Percentiles rank a stretch among this genome's conserved stretches.
Conservation (phyloP, 169 alveolate species). For the Babesia caballi region DNA sequence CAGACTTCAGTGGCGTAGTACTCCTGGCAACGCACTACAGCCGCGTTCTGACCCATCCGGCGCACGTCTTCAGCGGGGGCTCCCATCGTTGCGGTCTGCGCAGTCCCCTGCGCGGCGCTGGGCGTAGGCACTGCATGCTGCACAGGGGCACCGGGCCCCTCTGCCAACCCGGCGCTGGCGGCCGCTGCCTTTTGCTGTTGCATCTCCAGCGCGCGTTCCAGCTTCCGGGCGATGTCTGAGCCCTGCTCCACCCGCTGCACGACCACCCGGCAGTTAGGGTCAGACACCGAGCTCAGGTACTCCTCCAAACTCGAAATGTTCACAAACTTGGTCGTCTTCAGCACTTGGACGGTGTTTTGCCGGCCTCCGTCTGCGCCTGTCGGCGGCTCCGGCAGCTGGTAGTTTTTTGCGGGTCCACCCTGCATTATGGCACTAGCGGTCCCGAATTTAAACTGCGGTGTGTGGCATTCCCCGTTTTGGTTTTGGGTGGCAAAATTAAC, state of each 20-base stretch:
- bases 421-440: slow-evolving; percentile 27
- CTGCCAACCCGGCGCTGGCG: background rate
- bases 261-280: slow-evolving; percentile 36
- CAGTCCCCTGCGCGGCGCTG: background rate
- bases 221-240: slow-evolving; percentile 13
- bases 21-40: background rate
- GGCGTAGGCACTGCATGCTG: background rate
- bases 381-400: background rate
- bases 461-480: too few species aligned
- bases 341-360: background rate
- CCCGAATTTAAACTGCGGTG: slow-evolving; percentile 14
- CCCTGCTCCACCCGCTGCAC: slow-evolving; percentile 36
- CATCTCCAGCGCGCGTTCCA: slow-evolving; percentile 20
- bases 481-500: too few species aligned
- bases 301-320: slow-evolving; percentile 9
- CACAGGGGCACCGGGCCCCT: background rate
- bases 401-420: slow-evolving; percentile 2
- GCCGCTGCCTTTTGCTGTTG: slow-evolving; percentile 5
- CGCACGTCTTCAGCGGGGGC: background rate
- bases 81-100: background rate
- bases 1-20: background rate
- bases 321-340: slow-evolving; percentile 21
- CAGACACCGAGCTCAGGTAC: slow-evolving; percentile 4
- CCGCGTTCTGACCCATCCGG: background rate
- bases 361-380: background rate